Conservation (phyloP, 2,329 filamentous ascomycete species). For the Arthroderma sp. region DNA sequence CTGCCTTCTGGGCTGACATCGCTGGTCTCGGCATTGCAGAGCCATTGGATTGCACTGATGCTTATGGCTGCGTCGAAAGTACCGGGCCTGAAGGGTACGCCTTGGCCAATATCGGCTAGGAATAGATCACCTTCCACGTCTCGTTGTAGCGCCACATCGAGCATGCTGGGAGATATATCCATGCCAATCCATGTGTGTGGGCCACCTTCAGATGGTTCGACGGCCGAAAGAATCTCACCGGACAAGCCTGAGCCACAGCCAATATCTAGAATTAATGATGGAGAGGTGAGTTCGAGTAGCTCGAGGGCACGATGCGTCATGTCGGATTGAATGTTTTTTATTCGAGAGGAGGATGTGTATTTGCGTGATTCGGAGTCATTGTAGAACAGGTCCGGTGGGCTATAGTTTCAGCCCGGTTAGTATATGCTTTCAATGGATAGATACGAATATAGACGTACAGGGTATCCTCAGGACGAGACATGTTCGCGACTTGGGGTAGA, state of each 20-base stretch:
- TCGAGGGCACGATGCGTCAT: constrained; percentile 93
- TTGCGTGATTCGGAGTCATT: constrained; percentile 90
- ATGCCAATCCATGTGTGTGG: constrained; percentile 96
- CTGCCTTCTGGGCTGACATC: constrained; percentile 71
- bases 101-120: constrained; percentile 88
- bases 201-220: constrained; percentile 57
- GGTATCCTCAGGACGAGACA: constrained; percentile 95
- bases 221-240: constrained; percentile 78
- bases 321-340: constrained; percentile 83
- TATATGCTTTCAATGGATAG: not conserved
- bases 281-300: constrained; percentile 65
- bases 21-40: constrained; percentile 86
- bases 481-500: constrained; percentile 37
- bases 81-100: constrained; percentile 82
- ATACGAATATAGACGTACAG: constrained; percentile 46
- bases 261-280: constrained; percentile 88
- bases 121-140: constrained; percentile 91
- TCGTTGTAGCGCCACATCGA: constrained; percentile 83
- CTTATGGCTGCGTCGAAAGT: constrained; percentile 90
- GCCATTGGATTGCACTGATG: constrained; percentile 95
- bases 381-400: constrained; percentile 94
- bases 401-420: constrained; percentile 28
- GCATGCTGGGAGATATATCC: constrained; percentile 91
- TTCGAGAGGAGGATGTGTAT: constrained; percentile 92
- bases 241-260: constrained; percentile 92